These are phyloP conservation scores for Eragrostis tef DNA, from an alignment of 202 grass and related monocot species.

Conservation along the genomic window DNA sequence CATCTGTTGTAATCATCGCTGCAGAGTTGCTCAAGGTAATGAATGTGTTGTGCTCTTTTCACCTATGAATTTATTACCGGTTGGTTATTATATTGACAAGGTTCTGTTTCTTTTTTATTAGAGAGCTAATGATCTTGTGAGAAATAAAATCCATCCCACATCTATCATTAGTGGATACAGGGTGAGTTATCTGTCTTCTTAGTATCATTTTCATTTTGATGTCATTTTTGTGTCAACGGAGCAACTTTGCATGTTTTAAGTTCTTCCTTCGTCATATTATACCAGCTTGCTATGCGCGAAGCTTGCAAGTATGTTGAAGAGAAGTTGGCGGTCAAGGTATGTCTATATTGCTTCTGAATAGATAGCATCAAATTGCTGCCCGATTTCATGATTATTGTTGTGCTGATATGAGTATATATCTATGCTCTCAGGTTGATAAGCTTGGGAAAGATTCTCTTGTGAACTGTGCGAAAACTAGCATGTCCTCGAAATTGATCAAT, in stretches of 20 bases:
- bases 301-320: conserved; percentile 97
- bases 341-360: neutral
- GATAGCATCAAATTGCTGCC: neutral
- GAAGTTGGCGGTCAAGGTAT: conserved; percentile 78
- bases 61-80: conserved; percentile 5
- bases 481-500: conserved; percentile 88
- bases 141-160: conserved; percentile 91
- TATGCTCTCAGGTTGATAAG: conserved; percentile 71
- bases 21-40: conserved; percentile 90
- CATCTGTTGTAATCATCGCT: conserved; percentile 79
- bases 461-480: conserved; percentile 98
- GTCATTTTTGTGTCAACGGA: neutral
- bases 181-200: conserved; percentile 44
- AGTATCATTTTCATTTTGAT: conserved; percentile 19
- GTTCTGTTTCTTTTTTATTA: conserved; percentile 44
- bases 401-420: conserved; percentile 24
- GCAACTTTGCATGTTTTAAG: neutral
- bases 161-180: conserved; percentile 91
- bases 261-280: conserved; percentile 36
- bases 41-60: neutral
- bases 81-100: conserved; percentile 12
- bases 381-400: neutral
- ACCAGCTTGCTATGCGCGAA: conserved; percentile 93
- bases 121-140: conserved; percentile 89
- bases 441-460: conserved; percentile 90